Base-by-base conservation (phyloP, 805 yeast species). In the Zygoascus ofunaensis region DNA sequence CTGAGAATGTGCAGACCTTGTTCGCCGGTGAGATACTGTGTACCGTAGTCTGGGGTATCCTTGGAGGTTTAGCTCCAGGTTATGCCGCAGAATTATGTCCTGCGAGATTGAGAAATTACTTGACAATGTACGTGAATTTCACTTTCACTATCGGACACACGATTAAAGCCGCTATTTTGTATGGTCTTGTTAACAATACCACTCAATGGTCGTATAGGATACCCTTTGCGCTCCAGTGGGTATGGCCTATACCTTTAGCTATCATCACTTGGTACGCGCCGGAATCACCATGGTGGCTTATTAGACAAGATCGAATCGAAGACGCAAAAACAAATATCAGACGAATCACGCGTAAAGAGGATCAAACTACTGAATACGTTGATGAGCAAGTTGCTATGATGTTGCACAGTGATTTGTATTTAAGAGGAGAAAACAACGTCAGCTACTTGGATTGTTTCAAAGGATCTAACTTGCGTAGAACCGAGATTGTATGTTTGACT, bases 151-250 rank as follows among this genome's bases (percentile, higher is more conserved):
- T 73, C 48, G 84, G 84, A 26, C 81, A 76, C 55, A 61, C 78
- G 34, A 60, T 77, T 43, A 66, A 76, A 5, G 61, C 77, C 8
- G 79, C 82, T 46, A 72, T 77, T 17, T 60, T 68, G 50, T 66
- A 63, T 50, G 74, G 64, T 22, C 43, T 42, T 30, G 46, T 38
- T n/a, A 35, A 23, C 41, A 46, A 46, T 24, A 49, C 48, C 2
- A 47, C 60, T 24, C 54, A 65, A 18, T 52, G 66, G 64, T 68
- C 76, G 4, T 78, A 73, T 57, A 63, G 70, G 42, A 63, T 75
- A 37, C 81, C 82, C 7, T 74, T 72, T 54, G 80, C 76, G 2
- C 47, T 76, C n/a, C 82, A 77, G 59, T 77, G 82, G 82, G 61
- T 66, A 2, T 77, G 79, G 79, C 74, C 78, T 4, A 54, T 69